Percentiles rank a stretch among this genome's conserved stretches.
These are phyloP conservation scores for Globisporangium mamillatum DNA, from an alignment of 352 stramenopile species.

Conservation along the genomic window DNA sequence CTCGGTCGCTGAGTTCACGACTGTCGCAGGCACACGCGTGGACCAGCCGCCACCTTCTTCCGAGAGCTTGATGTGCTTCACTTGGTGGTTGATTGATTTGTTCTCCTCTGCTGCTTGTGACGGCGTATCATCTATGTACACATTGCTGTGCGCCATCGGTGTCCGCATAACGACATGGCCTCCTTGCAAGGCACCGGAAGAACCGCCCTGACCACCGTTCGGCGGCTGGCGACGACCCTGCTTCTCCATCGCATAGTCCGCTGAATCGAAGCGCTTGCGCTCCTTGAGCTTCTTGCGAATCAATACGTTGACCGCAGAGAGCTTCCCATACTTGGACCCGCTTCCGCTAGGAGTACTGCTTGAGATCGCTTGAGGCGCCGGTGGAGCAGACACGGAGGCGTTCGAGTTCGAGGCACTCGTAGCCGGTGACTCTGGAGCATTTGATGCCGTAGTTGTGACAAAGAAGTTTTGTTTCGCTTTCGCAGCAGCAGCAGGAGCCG, in stretches of 20 bases:
- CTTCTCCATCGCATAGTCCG: slow-evolving; percentile 72
- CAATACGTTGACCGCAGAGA: slow-evolving; percentile 67
- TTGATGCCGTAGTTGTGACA: neutral
- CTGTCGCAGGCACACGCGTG: slow-evolving; percentile 6
- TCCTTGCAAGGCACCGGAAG: slow-evolving; percentile 15
- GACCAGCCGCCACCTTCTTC: slow-evolving; percentile 29
- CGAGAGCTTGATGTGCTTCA: slow-evolving; percentile 82
- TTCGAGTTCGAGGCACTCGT: neutral
- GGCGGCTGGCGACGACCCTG: slow-evolving; percentile 27
- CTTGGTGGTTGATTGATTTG: slow-evolving; percentile 49
- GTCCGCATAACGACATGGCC: slow-evolving; percentile 24
- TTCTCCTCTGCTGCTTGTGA: slow-evolving; percentile 10
- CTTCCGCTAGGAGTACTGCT: slow-evolving; percentile 2
- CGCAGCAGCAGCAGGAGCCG: neutral
- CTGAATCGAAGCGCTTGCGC: slow-evolving; percentile 80
- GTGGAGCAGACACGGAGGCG: neutral
- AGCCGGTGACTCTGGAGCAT: neutral
- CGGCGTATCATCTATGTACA: neutral
- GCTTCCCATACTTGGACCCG: slow-evolving; percentile 55
- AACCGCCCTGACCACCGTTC: slow-evolving; percentile 19
- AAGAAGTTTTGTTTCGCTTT: slow-evolving; percentile 3
- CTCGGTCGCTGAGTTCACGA: neutral
- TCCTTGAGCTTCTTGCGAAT: slow-evolving; percentile 80
- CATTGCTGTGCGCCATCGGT: slow-evolving; percentile 17
- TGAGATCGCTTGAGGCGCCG: slow-evolving; percentile 3